These are phyloP conservation scores for Fomitopsis pinicola DNA, from an alignment of 1,284 basidiomycete species.

Conservation along the genomic window DNA sequence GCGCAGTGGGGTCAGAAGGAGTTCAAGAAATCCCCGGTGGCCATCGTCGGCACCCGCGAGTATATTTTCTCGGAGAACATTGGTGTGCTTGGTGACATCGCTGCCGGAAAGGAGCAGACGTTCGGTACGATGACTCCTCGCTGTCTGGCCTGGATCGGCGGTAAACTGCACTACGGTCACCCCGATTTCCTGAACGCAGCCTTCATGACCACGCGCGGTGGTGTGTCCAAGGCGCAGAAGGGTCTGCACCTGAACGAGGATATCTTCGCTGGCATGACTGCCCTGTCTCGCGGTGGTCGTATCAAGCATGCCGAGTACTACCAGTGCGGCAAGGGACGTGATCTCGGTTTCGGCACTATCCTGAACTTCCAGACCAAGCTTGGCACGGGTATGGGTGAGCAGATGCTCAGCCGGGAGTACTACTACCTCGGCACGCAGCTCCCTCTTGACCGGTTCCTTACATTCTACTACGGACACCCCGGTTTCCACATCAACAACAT, in stretches of 20 bases:
- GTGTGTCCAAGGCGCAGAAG: constrained; percentile 99
- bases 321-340: constrained; percentile 98
- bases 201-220: constrained; percentile 98
- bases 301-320: constrained; percentile 99
- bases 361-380: constrained; percentile 99
- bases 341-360: constrained; percentile 99
- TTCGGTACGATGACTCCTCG: constrained; percentile 99
- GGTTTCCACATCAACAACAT: constrained; percentile 99
- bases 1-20: constrained; percentile 91
- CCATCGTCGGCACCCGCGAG: constrained; percentile 97
- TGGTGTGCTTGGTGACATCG: constrained; percentile 98
- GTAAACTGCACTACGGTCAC: constrained; percentile 98
- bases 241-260: constrained; percentile 99
- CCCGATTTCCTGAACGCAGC: constrained; percentile 99
- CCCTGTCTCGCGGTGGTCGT: constrained; percentile 95
- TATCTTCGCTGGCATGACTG: constrained; percentile 99
- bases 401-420: constrained; percentile 99
- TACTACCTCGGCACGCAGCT: constrained; percentile 99
- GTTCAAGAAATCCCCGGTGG: constrained; percentile 88
- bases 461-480: constrained; percentile 99
- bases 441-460: constrained; percentile 97
- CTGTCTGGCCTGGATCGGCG: constrained; percentile 95
- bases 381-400: constrained; percentile 99
- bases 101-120: constrained; percentile 99
- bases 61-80: constrained; percentile 99